Evolutionary conservation across 2,329 filamentous ascomycete species (phyloP), one percentile per base, ranked within the genome.

Genomic region (Neonectria faginata): DNA sequence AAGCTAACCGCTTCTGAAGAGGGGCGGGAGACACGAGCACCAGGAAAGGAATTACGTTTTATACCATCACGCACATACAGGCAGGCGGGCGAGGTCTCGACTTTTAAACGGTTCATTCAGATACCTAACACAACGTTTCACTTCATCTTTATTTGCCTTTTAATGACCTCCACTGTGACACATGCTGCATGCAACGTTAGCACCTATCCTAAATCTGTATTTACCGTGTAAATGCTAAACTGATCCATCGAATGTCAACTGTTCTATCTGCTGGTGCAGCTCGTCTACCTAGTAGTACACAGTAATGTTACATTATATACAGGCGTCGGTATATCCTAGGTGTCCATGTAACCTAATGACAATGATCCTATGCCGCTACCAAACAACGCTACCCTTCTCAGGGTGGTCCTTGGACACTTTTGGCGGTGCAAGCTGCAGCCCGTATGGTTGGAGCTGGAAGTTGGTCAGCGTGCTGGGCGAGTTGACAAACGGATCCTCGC

Each of bases 401-500:
- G 14, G 14, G 5, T 5, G 36, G 8, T 12, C 5, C 36, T 16
- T 16, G 2, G 12, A 14, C 27, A 4, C 9, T 20, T 36, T 48
- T 25, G 4, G 9, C 55, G 60, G 22, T 25, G 54, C 45, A 5
- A 80, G 66, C 48, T 77, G 73, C 42, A 86, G 67, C 11, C 85
- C 82, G 66, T 87, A 87, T 0, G 81, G 82, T 56, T 72, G 75
- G 57, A 86, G 76, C 68, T 86, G 81, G 54, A 87, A 86, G 62
- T 87, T 80, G 0, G 86, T 92, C 68, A 97, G 83, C 67, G 77
- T 78, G 55, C 89, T 89, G 0, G 96, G 96, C 67, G 92, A 92
- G 71, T 88, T 89, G 3, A 97, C 93, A 78, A 97, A 87, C 61
- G 89, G 79, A 80, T 99, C 96, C 75, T 97, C 92, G 0, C 96